A percentile compares a stretch with the other conserved stretches of the same genome.
These are phyloP conservation scores for Malus hybrid DNA, from an alignment of 331 rosid genomes.

Conservation along the genomic window DNA sequence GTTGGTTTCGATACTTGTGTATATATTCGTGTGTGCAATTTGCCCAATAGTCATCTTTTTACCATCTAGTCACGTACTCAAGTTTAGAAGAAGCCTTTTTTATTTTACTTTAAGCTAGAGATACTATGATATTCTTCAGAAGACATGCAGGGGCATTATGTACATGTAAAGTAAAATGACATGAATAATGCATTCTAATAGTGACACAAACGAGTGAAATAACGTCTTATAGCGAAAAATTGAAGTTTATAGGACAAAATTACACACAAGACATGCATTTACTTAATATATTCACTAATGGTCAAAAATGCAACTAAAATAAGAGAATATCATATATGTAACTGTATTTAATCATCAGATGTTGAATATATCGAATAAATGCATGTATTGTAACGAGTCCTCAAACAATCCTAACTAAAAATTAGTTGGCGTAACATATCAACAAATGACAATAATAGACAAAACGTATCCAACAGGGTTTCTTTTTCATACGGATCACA, in stretches of 20 bases:
- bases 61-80: not conserved
- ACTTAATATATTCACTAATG: not conserved
- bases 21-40: not conserved
- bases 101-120: not conserved
- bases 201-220: not conserved
- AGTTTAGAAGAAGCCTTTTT: too few species aligned
- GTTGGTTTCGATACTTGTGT: not conserved
- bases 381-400: not conserved
- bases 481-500: not conserved
- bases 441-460: not conserved
- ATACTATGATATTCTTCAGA: not conserved
- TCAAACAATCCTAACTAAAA: not conserved
- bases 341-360: not conserved
- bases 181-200: not conserved
- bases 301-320: not conserved
- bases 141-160: not conserved
- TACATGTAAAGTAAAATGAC: not conserved
- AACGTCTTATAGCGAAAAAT: too few species aligned
- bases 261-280: too few species aligned
- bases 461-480: not conserved
- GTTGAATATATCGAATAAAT: too few species aligned
- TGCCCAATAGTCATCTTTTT: not conserved
- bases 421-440: not conserved
- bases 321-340: not conserved
- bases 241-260: too few species aligned